Conservation (phyloP, 2,329 filamentous ascomycete genomes). For the Aspergillus sp. region DNA sequence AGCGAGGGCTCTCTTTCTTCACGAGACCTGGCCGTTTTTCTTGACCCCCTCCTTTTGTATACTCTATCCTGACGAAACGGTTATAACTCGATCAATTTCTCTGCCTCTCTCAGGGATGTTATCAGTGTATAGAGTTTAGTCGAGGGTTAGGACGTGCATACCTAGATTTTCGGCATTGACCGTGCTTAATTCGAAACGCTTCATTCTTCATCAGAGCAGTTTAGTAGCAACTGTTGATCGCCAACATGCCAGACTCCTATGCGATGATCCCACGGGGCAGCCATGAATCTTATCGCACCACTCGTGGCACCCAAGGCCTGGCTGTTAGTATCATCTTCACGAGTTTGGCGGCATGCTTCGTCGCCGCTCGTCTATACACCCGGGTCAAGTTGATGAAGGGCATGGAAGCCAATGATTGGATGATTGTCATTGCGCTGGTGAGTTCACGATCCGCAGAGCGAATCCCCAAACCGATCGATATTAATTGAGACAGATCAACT, state of each 20-base stretch:
- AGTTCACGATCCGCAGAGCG: neutral
- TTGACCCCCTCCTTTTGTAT: too few relatives aligned
- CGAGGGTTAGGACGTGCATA: too few relatives aligned
- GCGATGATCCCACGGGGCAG: slow-evolving; percentile 3
- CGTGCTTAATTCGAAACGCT: too few relatives aligned
- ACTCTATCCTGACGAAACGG: too few relatives aligned
- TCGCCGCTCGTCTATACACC: slow-evolving; percentile 28
- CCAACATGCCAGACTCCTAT: slow-evolving; percentile 13
- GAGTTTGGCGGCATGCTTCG: slow-evolving; percentile 22
- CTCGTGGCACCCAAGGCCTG: slow-evolving; percentile 21
- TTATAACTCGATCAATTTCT: too few relatives aligned
- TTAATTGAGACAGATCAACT: slow-evolving; percentile 18
- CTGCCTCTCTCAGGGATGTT: too few relatives aligned
- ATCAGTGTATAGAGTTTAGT: too few relatives aligned
- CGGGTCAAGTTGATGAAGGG: slow-evolving; percentile 24
- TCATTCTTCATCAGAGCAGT: too few relatives aligned
- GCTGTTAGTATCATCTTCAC: slow-evolving; percentile 28
- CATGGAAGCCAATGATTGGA: slow-evolving; percentile 34
- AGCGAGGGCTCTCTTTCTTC: too few relatives aligned
- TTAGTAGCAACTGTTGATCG: neutral
- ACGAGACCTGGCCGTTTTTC: too few relatives aligned
- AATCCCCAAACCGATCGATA: neutral
- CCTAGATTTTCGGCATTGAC: too few relatives aligned
- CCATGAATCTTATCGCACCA: slow-evolving; percentile 15
- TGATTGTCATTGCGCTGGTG: slow-evolving; percentile 31